Evolutionary conservation across 495 filamentous ascomycete species (phyloP), one percentile per base, ranked within the genome.

Genomic region (Aspergillus leporis): DNA sequence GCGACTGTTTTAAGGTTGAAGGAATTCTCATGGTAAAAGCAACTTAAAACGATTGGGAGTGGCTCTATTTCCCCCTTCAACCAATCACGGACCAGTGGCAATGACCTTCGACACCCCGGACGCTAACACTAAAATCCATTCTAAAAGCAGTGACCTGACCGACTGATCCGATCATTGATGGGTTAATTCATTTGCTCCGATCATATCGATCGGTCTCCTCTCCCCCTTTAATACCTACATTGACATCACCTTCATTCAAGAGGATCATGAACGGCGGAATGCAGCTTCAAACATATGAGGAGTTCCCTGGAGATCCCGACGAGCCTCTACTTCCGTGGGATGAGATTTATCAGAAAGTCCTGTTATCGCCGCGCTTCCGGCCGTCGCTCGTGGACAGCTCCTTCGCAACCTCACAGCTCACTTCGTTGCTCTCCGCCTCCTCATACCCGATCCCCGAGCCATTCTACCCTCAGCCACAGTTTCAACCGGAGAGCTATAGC

Each of bases 371-470:
- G 0, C 51, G 51, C 21, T n/a, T 23, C 38, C 51, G 51, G 5
- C 51, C 51, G 19, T 53, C 51, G 5, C 13, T 53, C 8, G 32
- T 41, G 2, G 51, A 53, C 3, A 25, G 32, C 18, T 28, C 51
- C 2, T 9, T 53, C 14, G 51, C 34, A 30, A 51, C 43, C 16
- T 46, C 60, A 28, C 49, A 68, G 34, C 49, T 68, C 7, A 57
- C 47, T 7, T 60, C 56, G 34, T 54, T 68, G 51, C 66, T 68
- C 19, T 68, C 66, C 6, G 61, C 67, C 23, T 64, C 62, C 43
- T 71, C 68, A 3, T 68, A 71, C 48, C 65, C 65, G 23, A 43
- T 70, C 0, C 63, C 65, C 4, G 50, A 63, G 8, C 12, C 54
- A 36, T 12, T 31, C 13, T 38, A 58, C 30, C 14, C 55, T 21